Evolutionary conservation across 1,284 basidiomycete species (phyloP).

Genomic region (Apiotrichum akiyoshidainum): DNA sequence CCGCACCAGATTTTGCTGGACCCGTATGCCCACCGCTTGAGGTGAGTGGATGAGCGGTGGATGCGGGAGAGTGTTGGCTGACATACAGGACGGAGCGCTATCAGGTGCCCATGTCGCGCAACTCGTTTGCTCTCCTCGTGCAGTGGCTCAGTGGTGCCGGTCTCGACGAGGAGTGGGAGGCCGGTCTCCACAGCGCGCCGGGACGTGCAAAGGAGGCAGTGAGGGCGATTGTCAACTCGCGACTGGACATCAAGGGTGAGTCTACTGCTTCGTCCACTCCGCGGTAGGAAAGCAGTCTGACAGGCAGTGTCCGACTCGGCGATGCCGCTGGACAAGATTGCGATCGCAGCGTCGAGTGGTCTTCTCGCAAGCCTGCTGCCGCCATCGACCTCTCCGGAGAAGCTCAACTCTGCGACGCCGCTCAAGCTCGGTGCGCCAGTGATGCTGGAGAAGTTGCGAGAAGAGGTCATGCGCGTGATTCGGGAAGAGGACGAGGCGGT

Average conservation of each 20-base stretch:
- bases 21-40: conserved; percentile 76
- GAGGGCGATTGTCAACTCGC: conserved; percentile 90
- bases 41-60: conserved; percentile 41
- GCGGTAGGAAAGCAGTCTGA: no score
- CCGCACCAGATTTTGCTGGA: conserved; percentile 82
- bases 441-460: conserved; percentile 69
- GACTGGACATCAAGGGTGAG: conserved; percentile 83
- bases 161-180: conserved; percentile 73
- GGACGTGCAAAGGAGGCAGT: conserved; percentile 66
- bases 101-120: conserved; percentile 82
- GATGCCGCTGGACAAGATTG: conserved; percentile 63
- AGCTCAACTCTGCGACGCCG: conserved; percentile 69
- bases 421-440: conserved; percentile 81
- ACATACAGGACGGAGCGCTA: conserved; percentile 72
- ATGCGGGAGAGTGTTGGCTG: neutral
- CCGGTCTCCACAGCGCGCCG: conserved; percentile 64
- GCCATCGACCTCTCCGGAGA: conserved; percentile 57
- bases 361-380: conserved; percentile 70
- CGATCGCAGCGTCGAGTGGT: conserved; percentile 64
- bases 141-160: conserved; percentile 92
- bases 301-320: conserved; percentile 54
- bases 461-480: conserved; percentile 68
- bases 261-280: conserved; percentile 8
- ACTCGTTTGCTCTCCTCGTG: conserved; percentile 84
- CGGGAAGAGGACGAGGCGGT: conserved; percentile 43